Evolutionary conservation across 2,329 filamentous ascomycete species (phyloP), one percentile per base, ranked within the genome.

Genomic region (Diplodia mutila): DNA sequence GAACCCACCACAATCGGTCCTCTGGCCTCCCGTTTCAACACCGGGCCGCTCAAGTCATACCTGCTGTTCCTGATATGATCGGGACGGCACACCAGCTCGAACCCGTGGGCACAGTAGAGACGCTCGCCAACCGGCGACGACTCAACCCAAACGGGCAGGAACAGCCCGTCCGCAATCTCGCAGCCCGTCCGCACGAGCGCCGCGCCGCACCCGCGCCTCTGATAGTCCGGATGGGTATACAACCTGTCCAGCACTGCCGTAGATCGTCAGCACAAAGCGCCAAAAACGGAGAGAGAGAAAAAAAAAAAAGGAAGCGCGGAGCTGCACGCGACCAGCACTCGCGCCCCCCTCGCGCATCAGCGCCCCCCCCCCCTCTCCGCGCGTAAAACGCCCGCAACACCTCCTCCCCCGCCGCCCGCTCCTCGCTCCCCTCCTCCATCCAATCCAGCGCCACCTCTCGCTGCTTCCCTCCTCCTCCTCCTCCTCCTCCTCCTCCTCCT

Each of bases 131-230:
- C 65, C 1, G 72, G 67, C 8, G 74, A 73, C 0, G 72, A 71
- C 52, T 75, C 73, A 4, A 76, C 71, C 72, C 73, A 77, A 0
- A 69, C 70, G 5, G 75, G 73, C 9, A 77, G 54, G 46, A 71
- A 75, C 51, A 79, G 72, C 46, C 71, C 70, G 39, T 76, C 71
- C 1, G 69, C 78, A n/a, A 78, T 72, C 8, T 74, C 67, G 1
- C 75, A 75, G 7, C 80, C 79, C 76, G 78, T 82, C 25, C 75
- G 70, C 34, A 81, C 73, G 32, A 82, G 71, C 42, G 79, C 71
- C 39, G 73, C 74, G 1, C 79, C 80, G 1, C 77, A 73, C 3
- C 80, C 80, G 39, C 76, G 76, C 3, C 75, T 72, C 53, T 80
- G 76, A 52, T 76, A 77, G 1, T 74, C 72, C 1, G 80, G 80